Evolutionary conservation across 108 stramenopile genomes (phyloP).

Genomic region (Seminavis robusta): DNA sequence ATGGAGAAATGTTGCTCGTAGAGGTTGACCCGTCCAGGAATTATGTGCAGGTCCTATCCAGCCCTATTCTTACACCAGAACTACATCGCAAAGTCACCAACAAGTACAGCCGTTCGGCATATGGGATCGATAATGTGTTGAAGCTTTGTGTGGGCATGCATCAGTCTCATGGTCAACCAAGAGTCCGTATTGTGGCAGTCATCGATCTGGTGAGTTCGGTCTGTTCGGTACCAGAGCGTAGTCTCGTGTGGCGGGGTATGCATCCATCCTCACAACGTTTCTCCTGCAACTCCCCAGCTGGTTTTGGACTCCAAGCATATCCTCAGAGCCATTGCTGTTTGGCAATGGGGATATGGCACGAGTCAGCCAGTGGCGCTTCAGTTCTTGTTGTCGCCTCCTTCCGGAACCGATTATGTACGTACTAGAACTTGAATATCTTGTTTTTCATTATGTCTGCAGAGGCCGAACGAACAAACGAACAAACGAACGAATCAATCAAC

Average conservation of each 20-base stretch:
- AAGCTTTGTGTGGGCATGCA: conserved; percentile 65
- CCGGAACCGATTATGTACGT: conserved; percentile 43
- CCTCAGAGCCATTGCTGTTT: conserved; percentile 57
- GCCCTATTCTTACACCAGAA: conserved; percentile 45
- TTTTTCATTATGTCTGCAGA: no score
- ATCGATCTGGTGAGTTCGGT: no score
- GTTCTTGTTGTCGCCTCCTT: conserved; percentile 54
- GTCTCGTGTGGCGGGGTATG: no score
- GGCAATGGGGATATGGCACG: conserved; percentile 78
- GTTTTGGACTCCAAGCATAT: conserved; percentile 34
- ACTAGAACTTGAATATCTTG: no score
- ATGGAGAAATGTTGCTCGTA: conserved; percentile 36
- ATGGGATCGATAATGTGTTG: conserved; percentile 45
- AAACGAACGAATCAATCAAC: no score
- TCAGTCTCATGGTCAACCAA: conserved; percentile 35
- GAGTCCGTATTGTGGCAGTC: conserved; percentile 67
- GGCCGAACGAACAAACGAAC: no score
- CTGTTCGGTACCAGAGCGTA: no score
- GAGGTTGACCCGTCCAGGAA: conserved; percentile 31
- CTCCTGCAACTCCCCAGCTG: no score
- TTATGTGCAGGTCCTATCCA: conserved; percentile 30
- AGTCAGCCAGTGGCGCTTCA: conserved; percentile 44
- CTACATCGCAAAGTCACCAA: conserved; percentile 43
- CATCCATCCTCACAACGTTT: no score
- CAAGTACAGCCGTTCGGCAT: conserved; percentile 33